Base-by-base conservation (phyloP, 805 yeast genomes). In the Myxozyma lipomycoides region DNA sequence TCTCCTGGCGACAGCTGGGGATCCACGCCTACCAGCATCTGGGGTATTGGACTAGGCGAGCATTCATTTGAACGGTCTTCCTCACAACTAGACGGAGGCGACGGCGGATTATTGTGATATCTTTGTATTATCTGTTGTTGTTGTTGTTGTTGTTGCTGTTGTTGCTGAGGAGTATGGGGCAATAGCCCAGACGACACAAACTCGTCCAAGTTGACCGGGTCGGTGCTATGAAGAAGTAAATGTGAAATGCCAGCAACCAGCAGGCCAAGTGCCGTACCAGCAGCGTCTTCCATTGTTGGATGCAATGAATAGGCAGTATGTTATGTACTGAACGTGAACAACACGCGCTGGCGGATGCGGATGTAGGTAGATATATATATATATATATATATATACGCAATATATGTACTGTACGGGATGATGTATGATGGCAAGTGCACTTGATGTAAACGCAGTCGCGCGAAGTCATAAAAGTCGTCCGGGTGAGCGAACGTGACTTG, bases 241-340 rank as follows among this genome's bases (percentile, higher is more conserved):
- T 43, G 49, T 12, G 41, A 23, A 26, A 51, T 47, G 45, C 56
- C 51, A 46, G 41, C 46, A 10, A 39, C 42, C 10, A 51, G 56
- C 41, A 51, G 56, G 36, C 21, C 46, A 28, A 51, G 52, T 2
- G 56, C 56, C 21, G 47, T 52, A 24, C 45, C 34, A 12, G 32
- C 32, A 28, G 7, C 32, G 12, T 28, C 32, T 9, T 28, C 12
- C 32, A 28, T 28, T n/a, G n/a, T n/a, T n/a, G n/a, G n/a, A n/a
- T n/a, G n/a, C n/a, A n/a, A n/a, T n/a, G n/a, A n/a, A n/a, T n/a
- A n/a, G n/a, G n/a, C n/a, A n/a, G n/a, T n/a, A n/a, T n/a, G n/a
- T n/a, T n/a, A n/a, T n/a, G n/a, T n/a, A n/a, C n/a, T n/a, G n/a
- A n/a, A n/a, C n/a, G n/a, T n/a, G n/a, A n/a, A n/a, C n/a, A n/a